Base-by-base conservation (phyloP, 2,329 filamentous ascomycete genomes). In the Diaporthe citri region DNA sequence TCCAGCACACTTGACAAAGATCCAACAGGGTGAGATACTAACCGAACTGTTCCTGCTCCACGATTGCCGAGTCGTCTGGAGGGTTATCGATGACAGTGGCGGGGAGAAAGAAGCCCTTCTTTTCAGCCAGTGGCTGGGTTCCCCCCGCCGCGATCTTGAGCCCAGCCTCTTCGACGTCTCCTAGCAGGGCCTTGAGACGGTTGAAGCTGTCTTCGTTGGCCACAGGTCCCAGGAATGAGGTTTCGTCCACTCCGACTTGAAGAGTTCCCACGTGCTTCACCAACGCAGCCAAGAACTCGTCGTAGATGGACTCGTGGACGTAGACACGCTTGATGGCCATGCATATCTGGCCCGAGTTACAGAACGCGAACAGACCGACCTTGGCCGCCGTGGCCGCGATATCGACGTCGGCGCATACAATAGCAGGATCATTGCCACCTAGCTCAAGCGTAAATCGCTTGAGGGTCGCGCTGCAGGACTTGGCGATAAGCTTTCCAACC, bases 61-160 rank as follows among this genome's bases (percentile, higher is more conserved):
- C 89, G 48, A 93, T 88, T 0, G 85, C 84, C 0, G 89, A 88
- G 67, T 87, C 82, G 48, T 91, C 88, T 0, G 89, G 87, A 2
- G 90, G 90, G 78, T 90, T 90, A 73, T 91, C 87, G 74, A 93
- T 86, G 74, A 93, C 89, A 28, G 89, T 88, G 0, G 90, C 90
- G 13, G 86, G 81, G 76, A 92, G 83, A 77, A 89, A 90, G 81
- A 88, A 92, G 3, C 90, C 91, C 69, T 87, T 13, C 75, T 75
- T 55, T 0, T 64, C 57, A 36, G 39, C 39, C 36, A 62, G 15
- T 51, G n/a, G 46, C 22, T 48, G 46, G 83, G 79, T 25, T 80
- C 87, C 87, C 15, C 85, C 87, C 22, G 85, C 75, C 0, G 84
- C 86, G 10, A 86, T 82, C 46, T 85, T 86, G 79, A 86, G 86